phyloP scores from a whole-genome alignment of 306 rosid species.

The Lotus japonicus region DNA sequence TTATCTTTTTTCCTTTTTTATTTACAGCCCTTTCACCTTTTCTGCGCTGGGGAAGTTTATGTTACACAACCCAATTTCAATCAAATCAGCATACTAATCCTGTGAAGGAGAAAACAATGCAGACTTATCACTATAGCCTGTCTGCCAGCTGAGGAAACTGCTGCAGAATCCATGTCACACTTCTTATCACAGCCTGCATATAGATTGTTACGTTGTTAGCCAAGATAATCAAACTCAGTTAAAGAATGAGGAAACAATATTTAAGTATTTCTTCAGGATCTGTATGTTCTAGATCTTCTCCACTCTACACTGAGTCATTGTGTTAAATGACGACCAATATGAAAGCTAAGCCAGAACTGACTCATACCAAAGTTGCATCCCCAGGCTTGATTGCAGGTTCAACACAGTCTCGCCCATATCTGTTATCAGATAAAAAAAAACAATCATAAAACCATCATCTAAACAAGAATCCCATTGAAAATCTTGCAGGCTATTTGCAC shows the following conservation, averaged over 20 bases:
- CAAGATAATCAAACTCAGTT: no score
- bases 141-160: constrained; percentile 67
- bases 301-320: no score
- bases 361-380: constrained; percentile 70
- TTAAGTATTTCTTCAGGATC: no score
- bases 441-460: not conserved
- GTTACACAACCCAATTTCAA: no score
- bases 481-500: not conserved
- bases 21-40: no score
- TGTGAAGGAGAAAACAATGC: no score
- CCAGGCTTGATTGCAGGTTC: constrained; percentile 95
- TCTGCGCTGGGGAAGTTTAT: no score
- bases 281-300: no score
- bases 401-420: constrained; percentile 81
- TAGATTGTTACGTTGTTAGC: not conserved
- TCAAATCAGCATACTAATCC: no score
- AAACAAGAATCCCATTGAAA: not conserved
- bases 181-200: constrained; percentile 53
- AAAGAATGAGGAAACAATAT: no score
- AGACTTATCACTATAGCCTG: constrained; percentile 23
- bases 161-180: constrained; percentile 79
- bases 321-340: no score
- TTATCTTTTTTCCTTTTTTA: not conserved
- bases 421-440: constrained; percentile 27
- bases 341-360: no score